Base-by-base conservation (phyloP, 805 yeast species). In the Yamadazyma scolyti region DNA sequence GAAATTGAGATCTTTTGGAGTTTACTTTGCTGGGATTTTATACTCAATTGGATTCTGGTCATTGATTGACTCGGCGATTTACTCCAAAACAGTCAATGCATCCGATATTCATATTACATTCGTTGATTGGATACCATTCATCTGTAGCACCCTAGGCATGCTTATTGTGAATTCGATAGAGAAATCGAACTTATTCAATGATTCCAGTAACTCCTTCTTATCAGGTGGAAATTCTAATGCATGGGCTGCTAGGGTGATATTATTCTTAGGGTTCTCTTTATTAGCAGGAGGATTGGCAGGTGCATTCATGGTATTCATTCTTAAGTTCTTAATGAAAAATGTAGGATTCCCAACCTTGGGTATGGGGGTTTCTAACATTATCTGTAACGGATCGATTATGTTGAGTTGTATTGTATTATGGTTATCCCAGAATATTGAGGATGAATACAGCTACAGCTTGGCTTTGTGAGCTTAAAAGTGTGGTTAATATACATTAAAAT, bases 281-380 rank as follows among this genome's bases (percentile, higher is more conserved):
- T 68, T 93, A 34, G 96, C 97, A 1, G 93, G 96, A 33, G 97
- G 98, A 0, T 63, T 93, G 38, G 87, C 96, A 12, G 97, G 97
- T 1, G 79, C 93, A 2, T 75, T 93, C 44, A 86, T 88, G 51
- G 94, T 93, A 11, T 71, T 93, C 40, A 83, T 89, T 28, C 67
- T 93, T 45, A 85, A 90, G 54, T 93, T 85, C 55, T 59, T 89
- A 35, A 66, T 88, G 46, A 85, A 86, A 43, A 82, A 82, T 41
- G 85, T 74, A 56, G 61, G 77, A 4, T 79, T 82, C 72, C 97
- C 97, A 21, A 87, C 96, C 1, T 70, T 90, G 32, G 90, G 93
- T 4, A 88, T 93, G 96, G 98, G 97, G 11, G 73, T 87, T 14
- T 79, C 86, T 36, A 90, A 90, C 58, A 89, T 93, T 23, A 73